Evolutionary conservation across 352 stramenopile species (phyloP).

Genomic region (Phytophthora sojae): DNA sequence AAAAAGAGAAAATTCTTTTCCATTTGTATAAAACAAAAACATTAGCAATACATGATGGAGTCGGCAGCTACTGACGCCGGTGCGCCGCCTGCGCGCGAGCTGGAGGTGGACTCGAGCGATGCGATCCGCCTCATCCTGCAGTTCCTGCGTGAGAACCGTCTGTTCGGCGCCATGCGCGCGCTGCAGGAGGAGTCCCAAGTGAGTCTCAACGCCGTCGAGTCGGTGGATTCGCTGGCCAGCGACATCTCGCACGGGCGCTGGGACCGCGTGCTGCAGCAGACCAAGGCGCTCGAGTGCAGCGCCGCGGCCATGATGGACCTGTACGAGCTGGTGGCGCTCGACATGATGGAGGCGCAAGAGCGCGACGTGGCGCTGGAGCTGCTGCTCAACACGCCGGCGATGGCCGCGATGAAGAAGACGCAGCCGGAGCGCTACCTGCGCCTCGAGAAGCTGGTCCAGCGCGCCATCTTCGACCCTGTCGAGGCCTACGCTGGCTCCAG

Average conservation of each 20-base stretch:
- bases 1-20: too few species aligned
- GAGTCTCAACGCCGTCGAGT: constrained; percentile 90
- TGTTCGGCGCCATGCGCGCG: constrained; percentile 82
- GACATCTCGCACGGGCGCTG: constrained; percentile 89
- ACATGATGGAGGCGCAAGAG: constrained; percentile 90
- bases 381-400: constrained; percentile 54
- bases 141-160: constrained; percentile 92
- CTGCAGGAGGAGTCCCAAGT: constrained; percentile 91
- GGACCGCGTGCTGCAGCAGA: constrained; percentile 92
- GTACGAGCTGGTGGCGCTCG: constrained; percentile 90
- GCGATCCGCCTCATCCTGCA: constrained; percentile 92
- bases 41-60: too few species aligned
- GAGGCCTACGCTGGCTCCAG: constrained; percentile 69
- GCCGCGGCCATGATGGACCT: constrained; percentile 80
- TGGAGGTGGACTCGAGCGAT: constrained; percentile 79
- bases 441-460: constrained; percentile 82
- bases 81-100: constrained; percentile 19
- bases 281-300: constrained; percentile 73
- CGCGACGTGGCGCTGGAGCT: constrained; percentile 78
- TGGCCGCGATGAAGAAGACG: constrained; percentile 58
- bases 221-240: constrained; percentile 71
- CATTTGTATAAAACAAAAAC: too few species aligned
- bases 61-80: not conserved
- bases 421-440: constrained; percentile 65
- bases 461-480: constrained; percentile 65